Evolutionary conservation across 306 rosid genomes (phyloP).

Genomic region (Lagenaria siceraria): DNA sequence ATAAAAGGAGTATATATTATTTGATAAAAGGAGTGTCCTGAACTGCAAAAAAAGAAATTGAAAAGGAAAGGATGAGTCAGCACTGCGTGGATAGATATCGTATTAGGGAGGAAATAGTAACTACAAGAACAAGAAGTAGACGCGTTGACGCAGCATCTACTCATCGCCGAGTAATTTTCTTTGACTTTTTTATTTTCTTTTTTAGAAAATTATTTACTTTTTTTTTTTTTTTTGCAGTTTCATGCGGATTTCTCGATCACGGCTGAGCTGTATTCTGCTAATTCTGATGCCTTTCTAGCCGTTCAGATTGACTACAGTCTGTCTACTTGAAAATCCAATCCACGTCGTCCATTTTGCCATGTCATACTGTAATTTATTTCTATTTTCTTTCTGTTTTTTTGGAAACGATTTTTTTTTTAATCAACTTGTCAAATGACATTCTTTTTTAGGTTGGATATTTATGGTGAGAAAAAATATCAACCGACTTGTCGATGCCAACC

Average conservation of each 20-base stretch:
- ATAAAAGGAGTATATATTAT: no score
- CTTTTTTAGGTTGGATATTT: no score
- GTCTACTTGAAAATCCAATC: no score
- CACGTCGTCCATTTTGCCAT: no score
- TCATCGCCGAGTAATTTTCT: slow-evolving; percentile 15
- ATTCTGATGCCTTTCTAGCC: neutral
- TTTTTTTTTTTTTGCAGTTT: neutral
- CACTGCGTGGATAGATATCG: slow-evolving; percentile 16
- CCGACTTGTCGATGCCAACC: no score
- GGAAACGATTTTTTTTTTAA: no score
- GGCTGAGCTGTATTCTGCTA: slow-evolving; percentile 6
- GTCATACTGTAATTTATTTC: no score
- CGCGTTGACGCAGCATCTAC: slow-evolving; percentile 29
- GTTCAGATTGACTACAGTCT: neutral
- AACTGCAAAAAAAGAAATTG: neutral
- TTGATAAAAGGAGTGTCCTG: neutral
- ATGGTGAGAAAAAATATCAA: no score
- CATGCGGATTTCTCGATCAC: neutral
- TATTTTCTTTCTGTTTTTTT: no score
- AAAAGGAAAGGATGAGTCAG: slow-evolving; percentile 17
- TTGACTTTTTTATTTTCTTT: neutral
- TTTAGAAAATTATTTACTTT: neutral
- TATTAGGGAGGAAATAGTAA: neutral
- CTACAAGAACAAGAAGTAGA: neutral
- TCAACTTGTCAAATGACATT: no score